Conservation (phyloP, 2,329 filamentous ascomycete genomes). For the Colletotrichum theobromicola region DNA sequence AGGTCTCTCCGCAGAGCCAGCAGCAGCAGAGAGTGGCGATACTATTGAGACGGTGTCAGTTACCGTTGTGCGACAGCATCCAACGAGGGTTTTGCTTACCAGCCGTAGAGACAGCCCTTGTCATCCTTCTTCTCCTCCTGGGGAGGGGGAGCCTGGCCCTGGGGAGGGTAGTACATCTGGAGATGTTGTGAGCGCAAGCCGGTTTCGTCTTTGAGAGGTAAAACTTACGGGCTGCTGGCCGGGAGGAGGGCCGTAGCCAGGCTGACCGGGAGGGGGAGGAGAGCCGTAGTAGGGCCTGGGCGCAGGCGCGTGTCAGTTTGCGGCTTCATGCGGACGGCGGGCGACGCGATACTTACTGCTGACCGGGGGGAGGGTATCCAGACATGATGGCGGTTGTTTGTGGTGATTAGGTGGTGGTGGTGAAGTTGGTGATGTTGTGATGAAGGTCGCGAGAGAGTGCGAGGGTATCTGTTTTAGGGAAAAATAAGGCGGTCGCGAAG, state of each 20-base stretch:
- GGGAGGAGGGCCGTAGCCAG: conserved; percentile 25
- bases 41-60: conserved; percentile 25
- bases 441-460: neutral
- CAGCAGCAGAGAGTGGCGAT: conserved; percentile 48
- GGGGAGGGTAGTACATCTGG: conserved; percentile 32
- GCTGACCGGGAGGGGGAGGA: conserved; percentile 19
- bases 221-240: conserved; percentile 23
- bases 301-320: neutral
- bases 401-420: neutral
- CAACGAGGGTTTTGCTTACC: conserved; percentile 27
- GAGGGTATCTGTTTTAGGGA: neutral
- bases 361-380: conserved; percentile 31
- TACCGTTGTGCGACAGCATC: neutral
- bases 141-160: conserved; percentile 34
- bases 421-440: neutral
- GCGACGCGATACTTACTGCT: conserved; percentile 8
- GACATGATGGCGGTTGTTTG: conserved; percentile 34
- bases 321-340: neutral
- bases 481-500: neutral
- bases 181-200: neutral
- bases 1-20: conserved; percentile 48
- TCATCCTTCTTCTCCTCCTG: conserved; percentile 44
- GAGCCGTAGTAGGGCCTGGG: conserved; percentile 23
- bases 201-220: neutral
- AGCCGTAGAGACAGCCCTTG: conserved; percentile 44